Conservation (phyloP, 305 asterid species). For the Fraxinus albicans region DNA sequence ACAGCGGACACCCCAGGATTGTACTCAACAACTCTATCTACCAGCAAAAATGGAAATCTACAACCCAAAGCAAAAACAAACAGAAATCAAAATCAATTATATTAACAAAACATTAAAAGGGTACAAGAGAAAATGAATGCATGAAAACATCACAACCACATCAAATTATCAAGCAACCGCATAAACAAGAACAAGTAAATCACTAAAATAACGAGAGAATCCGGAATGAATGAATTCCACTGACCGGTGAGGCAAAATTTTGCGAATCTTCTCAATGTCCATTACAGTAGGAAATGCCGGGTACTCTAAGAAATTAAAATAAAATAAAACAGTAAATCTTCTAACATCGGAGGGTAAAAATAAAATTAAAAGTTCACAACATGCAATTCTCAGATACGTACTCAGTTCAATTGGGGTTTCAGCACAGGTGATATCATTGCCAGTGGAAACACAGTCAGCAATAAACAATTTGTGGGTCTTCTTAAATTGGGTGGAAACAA, state of each 20-base stretch:
- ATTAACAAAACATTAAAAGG: neutral
- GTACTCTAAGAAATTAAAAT: slow-evolving; percentile 40
- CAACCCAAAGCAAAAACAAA: slow-evolving; percentile 14
- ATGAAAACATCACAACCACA: neutral
- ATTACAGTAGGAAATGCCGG: slow-evolving; percentile 81
- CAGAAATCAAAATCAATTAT: slow-evolving; percentile 6
- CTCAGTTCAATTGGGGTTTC: slow-evolving; percentile 9
- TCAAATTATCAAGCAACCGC: neutral
- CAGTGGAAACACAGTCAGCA: neutral
- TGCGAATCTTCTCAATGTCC: slow-evolving; percentile 87
- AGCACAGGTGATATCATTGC: neutral
- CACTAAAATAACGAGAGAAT: neutral
- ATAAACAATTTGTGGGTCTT: neutral
- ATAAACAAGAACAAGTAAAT: neutral
- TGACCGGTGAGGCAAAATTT: slow-evolving; percentile 80
- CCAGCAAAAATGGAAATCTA: slow-evolving; percentile 85
- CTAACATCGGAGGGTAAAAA: neutral
- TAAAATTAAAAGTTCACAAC: neutral
- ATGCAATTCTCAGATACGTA: neutral
- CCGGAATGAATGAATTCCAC: slow-evolving; percentile 19
- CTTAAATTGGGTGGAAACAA: neutral
- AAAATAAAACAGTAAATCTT: neutral
- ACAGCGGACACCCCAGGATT: slow-evolving; percentile 84
- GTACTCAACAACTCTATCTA: slow-evolving; percentile 88
- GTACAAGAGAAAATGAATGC: neutral